Percentiles rank a stretch among this genome's conserved stretches.
These are phyloP conservation scores for Coniochaeta prunicola DNA, from an alignment of 2,329 filamentous ascomycete species.

Conservation along the genomic window DNA sequence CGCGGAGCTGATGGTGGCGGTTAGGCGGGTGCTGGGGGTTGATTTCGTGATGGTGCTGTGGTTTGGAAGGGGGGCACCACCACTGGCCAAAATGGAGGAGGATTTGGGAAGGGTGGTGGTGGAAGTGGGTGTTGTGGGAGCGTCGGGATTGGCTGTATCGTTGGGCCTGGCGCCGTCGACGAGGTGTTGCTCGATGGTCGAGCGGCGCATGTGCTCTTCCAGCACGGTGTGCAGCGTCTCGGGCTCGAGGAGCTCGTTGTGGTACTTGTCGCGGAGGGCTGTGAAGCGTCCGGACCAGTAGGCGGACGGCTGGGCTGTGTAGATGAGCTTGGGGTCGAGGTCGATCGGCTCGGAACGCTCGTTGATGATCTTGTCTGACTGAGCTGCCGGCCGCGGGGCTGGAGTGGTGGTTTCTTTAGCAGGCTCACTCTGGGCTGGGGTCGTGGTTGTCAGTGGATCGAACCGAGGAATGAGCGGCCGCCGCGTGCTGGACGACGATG, in stretches of 20 bases:
- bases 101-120: neutral
- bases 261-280: conserved; percentile 47
- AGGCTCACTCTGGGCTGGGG: neutral
- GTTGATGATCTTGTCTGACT: neutral
- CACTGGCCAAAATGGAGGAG: conserved; percentile 3
- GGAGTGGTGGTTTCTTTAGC: neutral
- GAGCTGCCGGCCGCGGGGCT: neutral
- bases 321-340: conserved; percentile 23
- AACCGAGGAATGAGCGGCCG: neutral
- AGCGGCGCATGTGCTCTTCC: conserved; percentile 7
- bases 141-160: neutral
- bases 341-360: conserved; percentile 1
- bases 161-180: neutral
- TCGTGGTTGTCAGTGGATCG: neutral
- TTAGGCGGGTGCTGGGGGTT: conserved; percentile 7
- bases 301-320: conserved; percentile 34
- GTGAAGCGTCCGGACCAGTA: conserved; percentile 60
- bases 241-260: conserved; percentile 27
- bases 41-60: conserved; percentile 8
- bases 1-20: conserved; percentile 12
- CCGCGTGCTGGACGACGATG: neutral
- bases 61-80: conserved; percentile 14
- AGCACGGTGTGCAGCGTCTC: conserved; percentile 14
- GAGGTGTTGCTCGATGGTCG: neutral
- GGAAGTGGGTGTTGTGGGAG: conserved; percentile 2